These are phyloP conservation scores for Telfairia occidentalis DNA, from an alignment of 331 rosid species.

Conservation along the genomic window DNA sequence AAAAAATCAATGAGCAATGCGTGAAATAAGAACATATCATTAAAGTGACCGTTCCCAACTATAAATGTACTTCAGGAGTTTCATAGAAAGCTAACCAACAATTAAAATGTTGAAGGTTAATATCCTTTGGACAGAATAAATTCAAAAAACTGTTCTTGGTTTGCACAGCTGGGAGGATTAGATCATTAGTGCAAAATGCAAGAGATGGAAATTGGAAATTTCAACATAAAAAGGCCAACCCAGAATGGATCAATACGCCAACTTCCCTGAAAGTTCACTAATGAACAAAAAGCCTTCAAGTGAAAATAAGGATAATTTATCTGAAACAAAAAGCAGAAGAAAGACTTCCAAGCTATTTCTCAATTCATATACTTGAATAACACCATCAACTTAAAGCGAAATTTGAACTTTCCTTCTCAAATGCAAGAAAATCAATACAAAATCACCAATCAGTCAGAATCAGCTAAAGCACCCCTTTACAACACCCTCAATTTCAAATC, in stretches of 20 bases:
- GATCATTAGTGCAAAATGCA: not conserved
- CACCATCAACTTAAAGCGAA: not conserved
- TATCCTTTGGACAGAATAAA: not conserved
- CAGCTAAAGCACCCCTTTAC: not conserved
- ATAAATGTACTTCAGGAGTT: not conserved
- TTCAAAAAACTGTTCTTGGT: not conserved
- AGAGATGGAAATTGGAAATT: not conserved
- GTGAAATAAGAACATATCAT: not conserved
- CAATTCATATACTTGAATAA: not conserved
- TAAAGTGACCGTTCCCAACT: not conserved
- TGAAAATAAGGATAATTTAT: not conserved
- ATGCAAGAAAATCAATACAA: not conserved
- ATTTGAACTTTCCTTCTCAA: not conserved
- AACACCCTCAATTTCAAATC: slow-evolving; percentile 1
- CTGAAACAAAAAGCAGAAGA: not conserved
- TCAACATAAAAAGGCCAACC: not conserved
- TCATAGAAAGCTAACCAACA: not conserved
- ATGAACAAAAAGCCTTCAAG: not conserved
- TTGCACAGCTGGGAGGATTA: not conserved
- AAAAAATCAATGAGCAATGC: not conserved
- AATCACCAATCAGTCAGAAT: not conserved
- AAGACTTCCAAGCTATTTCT: not conserved
- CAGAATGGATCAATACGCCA: not conserved
- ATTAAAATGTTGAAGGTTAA: not conserved
- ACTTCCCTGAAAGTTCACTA: not conserved